phyloP scores from a whole-genome alignment of 805 yeast species.

The Suhomyces tanzawaensis region DNA sequence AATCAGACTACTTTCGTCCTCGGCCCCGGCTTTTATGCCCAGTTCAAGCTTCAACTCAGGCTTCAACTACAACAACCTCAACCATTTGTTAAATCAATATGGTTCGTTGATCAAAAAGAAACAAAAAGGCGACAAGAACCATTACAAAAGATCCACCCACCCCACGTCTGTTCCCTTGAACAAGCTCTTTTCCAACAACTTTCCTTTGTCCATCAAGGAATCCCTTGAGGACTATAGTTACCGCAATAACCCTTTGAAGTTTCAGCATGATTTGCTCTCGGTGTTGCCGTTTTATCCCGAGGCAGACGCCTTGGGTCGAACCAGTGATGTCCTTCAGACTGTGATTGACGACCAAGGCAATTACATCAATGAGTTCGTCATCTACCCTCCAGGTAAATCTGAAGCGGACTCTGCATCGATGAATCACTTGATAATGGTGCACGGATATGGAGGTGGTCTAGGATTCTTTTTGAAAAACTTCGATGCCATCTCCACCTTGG shows the following conservation, averaged over 20 bases:
- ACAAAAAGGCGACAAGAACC: not conserved
- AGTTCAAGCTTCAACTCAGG: conserved; percentile 8
- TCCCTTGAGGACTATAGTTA: conserved; percentile 52
- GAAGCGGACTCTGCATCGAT: conserved; percentile 15
- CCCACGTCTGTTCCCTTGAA: conserved; percentile 66
- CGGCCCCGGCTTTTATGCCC: conserved; percentile 1
- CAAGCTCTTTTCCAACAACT: conserved; percentile 50
- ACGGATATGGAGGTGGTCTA: conserved; percentile 46
- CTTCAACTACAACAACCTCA: conserved; percentile 3
- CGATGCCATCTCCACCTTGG: conserved; percentile 21
- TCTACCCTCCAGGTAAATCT: conserved; percentile 29
- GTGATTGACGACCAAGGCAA: conserved; percentile 27
- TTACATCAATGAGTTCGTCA: conserved; percentile 41
- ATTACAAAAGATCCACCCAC: conserved; percentile 54
- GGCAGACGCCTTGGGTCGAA: conserved; percentile 26
- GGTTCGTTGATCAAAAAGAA: not conserved
- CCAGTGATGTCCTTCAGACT: conserved; percentile 32
- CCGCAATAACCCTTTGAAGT: conserved; percentile 36
- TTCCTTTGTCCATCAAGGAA: conserved; percentile 55
- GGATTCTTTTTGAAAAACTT: conserved; percentile 43
- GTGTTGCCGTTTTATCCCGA: conserved; percentile 47
- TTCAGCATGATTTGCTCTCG: conserved; percentile 47
- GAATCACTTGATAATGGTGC: conserved; percentile 43
- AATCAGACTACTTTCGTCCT: not conserved
- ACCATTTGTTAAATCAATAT: conserved; percentile 3